Evolutionary conservation across 2,329 filamentous ascomycete genomes (phyloP), one percentile per base, ranked within the genome.

Genomic region (Arthrobotrys sinensis): DNA sequence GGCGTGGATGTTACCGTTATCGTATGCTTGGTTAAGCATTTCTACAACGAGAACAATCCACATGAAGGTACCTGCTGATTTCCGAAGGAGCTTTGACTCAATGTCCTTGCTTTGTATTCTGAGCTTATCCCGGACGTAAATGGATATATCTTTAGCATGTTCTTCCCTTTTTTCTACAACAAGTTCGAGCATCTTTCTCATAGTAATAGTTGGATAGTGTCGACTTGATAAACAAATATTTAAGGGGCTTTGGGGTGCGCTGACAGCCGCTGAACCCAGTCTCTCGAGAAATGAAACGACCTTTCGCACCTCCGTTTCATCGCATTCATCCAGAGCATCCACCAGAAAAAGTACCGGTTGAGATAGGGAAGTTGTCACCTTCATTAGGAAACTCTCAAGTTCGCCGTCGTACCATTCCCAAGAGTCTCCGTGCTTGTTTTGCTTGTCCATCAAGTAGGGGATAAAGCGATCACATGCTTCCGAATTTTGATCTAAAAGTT

Each of bases 251-350:
- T 57, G 60, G 0, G 21, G 60, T 4, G 68, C 67, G 10, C 7
- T 38, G 0, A 80, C 64, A 43, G 81, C 78, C 5, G 73, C 14
- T 6, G 81, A 73, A 14, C 80, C 78, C 7, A 85, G 34, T 0
- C 67, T 48, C 36, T 83, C 81, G 4, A 84, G 81, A 57, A 84
- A 84, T 0, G 45, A 10, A n/a, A 84, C 76, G 80, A 84, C 83
- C 0, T 81, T 80, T 46, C 82, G 83, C 0, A 83, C 75, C 5
- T 84, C 80, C 2, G 80, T 28, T 48, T 83, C 82, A 11, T 82
- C 77, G 43, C 83, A 84, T 75, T 85, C 84, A 57, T 85, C 84
- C 1, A 85, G 76, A 0, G 84, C 84, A 38, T 85, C 83, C 14
- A 84, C 81, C 21, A 83, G 43, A 0, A 80, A 3, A 3, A 80